Base-by-base conservation (phyloP, 192 early-diverging fungal species). In the Mortierella claussenii region DNA sequence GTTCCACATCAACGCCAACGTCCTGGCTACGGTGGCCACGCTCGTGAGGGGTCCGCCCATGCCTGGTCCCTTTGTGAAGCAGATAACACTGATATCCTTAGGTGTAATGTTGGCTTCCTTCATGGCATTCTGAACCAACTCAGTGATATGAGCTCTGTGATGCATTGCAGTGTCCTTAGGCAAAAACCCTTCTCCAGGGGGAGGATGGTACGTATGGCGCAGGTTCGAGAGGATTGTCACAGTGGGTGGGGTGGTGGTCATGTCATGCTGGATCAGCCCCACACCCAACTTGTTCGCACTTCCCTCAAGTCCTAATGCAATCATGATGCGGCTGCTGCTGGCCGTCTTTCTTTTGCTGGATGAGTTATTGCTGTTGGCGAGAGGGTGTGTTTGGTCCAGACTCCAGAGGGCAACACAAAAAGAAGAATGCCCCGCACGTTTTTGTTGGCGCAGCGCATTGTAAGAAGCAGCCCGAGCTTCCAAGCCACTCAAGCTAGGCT, bases 231-330 rank as follows among this genome's bases (percentile, higher is more conserved):
- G 89, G 15, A 94, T 84, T 23, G 88, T 85, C 2, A 91, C 88
- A 20, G 81, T 69, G 33, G 87, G 80, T 5, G 82, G 84, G n/a
- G 68, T 69, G 9, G 89, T 83, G 32, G 30, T 57, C 44, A 78
- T 74, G 79, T 87, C 87, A 60, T 98, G 96, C 50, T 86, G 83
- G 53, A 99, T 92, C 69, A 99, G 90, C 4, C 98, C 98, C 8
- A 99, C 87, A 13, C 98, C 97, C 48, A 99, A 84, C 82, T 99
- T 99, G 86, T 99, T 99, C 40, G 98, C 98, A 10, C 92, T 94
- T 32, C 95, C 95, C 79, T 95, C 93, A 55, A 91, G 86, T 13
- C 93, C 93, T 58, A 94, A 66, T 23, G 91, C 91, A 60, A 92
- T 87, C 51, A 90, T 83, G 30, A 83, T 81, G n/a, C n/a, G n/a